phyloP scores from a whole-genome alignment of 306 rosid species.

The Lotus japonicus region DNA sequence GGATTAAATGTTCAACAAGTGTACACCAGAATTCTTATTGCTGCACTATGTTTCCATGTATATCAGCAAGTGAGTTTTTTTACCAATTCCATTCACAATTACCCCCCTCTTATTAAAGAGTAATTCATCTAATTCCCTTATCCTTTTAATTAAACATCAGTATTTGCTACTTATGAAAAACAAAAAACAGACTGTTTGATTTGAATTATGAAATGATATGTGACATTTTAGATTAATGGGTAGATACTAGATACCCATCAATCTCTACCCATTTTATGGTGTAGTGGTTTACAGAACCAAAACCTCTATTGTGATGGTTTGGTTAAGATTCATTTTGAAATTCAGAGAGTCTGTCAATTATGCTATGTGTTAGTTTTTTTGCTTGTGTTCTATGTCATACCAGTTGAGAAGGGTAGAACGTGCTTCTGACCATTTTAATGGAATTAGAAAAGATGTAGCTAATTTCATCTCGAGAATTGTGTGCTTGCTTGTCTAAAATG shows the following conservation, averaged over 20 bases:
- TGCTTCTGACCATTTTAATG: no score
- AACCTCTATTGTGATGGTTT: not conserved
- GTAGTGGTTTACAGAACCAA: not conserved
- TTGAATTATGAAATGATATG: not conserved
- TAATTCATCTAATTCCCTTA: no score
- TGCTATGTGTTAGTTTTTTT: not conserved
- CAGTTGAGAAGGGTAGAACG: no score
- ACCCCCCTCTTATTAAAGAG: not conserved
- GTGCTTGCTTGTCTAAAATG: not conserved
- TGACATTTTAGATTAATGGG: not conserved
- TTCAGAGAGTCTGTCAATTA: no score
- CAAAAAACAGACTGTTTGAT: not conserved
- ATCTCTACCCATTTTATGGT: not conserved
- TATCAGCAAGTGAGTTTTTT: conserved; percentile 77
- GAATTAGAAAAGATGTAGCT: not conserved
- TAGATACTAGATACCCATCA: no score
- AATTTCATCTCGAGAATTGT: not conserved
- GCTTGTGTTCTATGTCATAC: not conserved
- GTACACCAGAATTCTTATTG: conserved; percentile 62
- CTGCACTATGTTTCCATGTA: conserved; percentile 93
- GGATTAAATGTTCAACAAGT: conserved; percentile 68
- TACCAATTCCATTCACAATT: not conserved
- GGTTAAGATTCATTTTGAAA: not conserved
- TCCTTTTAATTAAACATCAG: not conserved
- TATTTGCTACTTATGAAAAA: not conserved